phyloP scores from a whole-genome alignment of 768 basidiomycete species.

The Coprinellus aureogranulatus region DNA sequence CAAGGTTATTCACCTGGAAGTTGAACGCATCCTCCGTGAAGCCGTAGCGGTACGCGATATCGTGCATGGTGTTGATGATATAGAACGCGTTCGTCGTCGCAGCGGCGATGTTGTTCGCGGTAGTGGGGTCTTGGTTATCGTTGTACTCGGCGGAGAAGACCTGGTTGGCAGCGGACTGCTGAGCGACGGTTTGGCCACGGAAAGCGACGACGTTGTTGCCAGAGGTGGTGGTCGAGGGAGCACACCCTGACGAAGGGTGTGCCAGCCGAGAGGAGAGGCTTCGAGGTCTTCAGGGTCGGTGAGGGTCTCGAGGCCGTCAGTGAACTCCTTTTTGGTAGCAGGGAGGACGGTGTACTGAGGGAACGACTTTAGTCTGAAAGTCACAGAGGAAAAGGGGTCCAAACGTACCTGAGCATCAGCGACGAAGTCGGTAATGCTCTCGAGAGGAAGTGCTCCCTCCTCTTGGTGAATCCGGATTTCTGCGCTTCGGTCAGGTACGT shows the following conservation, averaged over 20 bases:
- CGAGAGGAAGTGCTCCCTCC: no score
- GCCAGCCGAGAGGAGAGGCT: conserved; percentile 60
- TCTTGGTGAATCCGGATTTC: no score
- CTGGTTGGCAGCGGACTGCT: conserved; percentile 35
- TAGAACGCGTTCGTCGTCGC: conserved; percentile 90
- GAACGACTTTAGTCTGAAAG: neutral
- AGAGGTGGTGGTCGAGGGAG: neutral
- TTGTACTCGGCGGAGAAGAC: conserved; percentile 39
- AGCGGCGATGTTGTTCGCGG: conserved; percentile 72
- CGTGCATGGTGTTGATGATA: conserved; percentile 77
- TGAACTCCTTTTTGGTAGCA: conserved; percentile 46
- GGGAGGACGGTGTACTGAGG: conserved; percentile 42
- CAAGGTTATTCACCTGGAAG: conserved; percentile 99
- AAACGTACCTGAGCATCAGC: conserved; percentile 39
- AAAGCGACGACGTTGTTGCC: conserved; percentile 33
- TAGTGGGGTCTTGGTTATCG: conserved; percentile 33
- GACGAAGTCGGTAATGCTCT: conserved; percentile 31
- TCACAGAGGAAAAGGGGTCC: conserved; percentile 10
- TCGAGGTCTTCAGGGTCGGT: conserved; percentile 51
- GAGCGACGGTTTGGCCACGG: conserved; percentile 24
- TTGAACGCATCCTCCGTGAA: conserved; percentile 91
- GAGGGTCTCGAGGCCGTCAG: conserved; percentile 49
- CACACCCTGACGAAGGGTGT: conserved; percentile 22
- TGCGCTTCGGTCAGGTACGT: no score
- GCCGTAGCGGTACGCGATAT: conserved; percentile 85